Conservation (phyloP, 192 early-diverging fungal genomes). For the Gigaspora rosea region DNA sequence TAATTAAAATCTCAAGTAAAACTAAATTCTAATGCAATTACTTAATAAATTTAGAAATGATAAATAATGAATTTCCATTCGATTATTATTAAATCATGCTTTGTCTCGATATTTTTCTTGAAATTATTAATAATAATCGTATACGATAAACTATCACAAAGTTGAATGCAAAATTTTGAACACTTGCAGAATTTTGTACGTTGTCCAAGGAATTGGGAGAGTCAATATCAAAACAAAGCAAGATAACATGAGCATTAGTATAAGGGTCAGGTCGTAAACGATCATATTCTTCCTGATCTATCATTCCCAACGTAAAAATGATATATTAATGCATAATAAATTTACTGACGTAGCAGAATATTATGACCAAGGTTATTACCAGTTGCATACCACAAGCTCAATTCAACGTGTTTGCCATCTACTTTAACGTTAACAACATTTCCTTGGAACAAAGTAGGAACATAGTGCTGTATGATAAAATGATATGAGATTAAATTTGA, state of each 20-base stretch:
- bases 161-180: too few species aligned
- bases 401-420: slow-evolving; percentile 68
- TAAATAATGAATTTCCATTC: not conserved
- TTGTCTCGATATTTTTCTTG: too few species aligned
- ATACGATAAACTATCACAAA: too few species aligned
- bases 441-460: slow-evolving; percentile 78
- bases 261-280: slow-evolving; percentile 90
- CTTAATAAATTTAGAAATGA: too few species aligned
- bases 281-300: slow-evolving; percentile 96
- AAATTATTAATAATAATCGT: too few species aligned
- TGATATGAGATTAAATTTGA: not conserved
- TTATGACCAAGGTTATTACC: slow-evolving; percentile 41
- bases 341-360: not conserved
- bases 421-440: slow-evolving; percentile 72
- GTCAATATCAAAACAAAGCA: slow-evolving; percentile 92
- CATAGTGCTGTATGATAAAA: slow-evolving; percentile 53
- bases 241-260: slow-evolving; percentile 88
- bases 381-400: slow-evolving; percentile 78
- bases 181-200: slow-evolving; percentile 62
- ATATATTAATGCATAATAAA: not conserved
- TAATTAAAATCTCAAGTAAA: not conserved
- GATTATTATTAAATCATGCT: too few species aligned
- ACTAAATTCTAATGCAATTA: not conserved
- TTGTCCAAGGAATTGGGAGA: slow-evolving; percentile 82
- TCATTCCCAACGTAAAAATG: not conserved